phyloP scores from a whole-genome alignment of 257 asterid species.

The Plectranthus barbatus region DNA sequence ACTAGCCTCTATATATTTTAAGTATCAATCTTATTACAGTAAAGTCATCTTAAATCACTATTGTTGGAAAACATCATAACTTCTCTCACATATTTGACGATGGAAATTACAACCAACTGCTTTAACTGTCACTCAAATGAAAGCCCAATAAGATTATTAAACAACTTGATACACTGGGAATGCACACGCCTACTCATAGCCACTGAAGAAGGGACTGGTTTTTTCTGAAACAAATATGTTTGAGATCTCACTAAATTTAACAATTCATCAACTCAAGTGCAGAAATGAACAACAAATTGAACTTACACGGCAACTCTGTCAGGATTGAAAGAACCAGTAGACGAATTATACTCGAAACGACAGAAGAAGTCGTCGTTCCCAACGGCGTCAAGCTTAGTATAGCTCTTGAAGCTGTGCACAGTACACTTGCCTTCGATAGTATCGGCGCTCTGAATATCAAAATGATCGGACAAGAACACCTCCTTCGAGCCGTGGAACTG shows the following conservation, averaged over 20 bases:
- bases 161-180: neutral
- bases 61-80: neutral
- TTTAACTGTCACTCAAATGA: conserved; percentile 2
- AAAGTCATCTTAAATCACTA: neutral
- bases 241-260: neutral
- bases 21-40: neutral
- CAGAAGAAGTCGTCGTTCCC: conserved; percentile 91
- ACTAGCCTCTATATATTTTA: neutral
- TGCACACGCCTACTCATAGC: neutral
- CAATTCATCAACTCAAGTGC: neutral
- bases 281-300: neutral
- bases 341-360: conserved; percentile 85
- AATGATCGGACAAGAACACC: conserved; percentile 84
- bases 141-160: neutral
- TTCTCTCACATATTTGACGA: neutral
- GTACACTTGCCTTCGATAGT: conserved; percentile 82
- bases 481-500: conserved; percentile 96
- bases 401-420: conserved; percentile 81
- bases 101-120: neutral
- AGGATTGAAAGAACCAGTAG: conserved; percentile 85
- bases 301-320: conserved; percentile 96
- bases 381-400: conserved; percentile 82
- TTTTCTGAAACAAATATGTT: neutral
- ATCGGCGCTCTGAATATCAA: conserved; percentile 81
- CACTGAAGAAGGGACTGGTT: neutral